Conservation (phyloP, 2,329 filamentous ascomycete genomes). For the Sporothrix brasiliensis region DNA sequence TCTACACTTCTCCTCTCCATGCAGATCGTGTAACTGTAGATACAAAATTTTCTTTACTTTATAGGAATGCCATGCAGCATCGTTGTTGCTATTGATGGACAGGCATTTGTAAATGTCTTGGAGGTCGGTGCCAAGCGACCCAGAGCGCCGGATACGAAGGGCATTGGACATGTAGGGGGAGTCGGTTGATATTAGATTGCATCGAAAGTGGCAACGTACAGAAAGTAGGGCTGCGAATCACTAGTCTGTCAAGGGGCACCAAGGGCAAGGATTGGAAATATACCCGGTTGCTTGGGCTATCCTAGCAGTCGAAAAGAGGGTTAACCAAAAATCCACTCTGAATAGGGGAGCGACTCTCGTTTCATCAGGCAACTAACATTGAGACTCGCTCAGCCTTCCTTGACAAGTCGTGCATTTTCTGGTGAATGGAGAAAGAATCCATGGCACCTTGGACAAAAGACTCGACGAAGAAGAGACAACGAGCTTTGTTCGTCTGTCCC, state of each 20-base stretch:
- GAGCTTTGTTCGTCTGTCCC: background rate
- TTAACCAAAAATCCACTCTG: background rate
- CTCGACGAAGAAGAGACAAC: background rate
- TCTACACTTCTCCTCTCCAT: background rate
- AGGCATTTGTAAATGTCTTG: background rate
- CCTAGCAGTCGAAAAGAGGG: background rate
- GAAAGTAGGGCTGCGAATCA: slow-evolving; percentile 2
- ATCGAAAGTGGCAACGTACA: slow-evolving; percentile 20
- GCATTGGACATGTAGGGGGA: slow-evolving; percentile 5
- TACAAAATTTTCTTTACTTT: background rate
- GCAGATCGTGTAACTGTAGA: background rate
- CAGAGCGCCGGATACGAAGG: background rate
- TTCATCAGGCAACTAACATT: slow-evolving; percentile 8
- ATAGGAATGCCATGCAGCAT: background rate
- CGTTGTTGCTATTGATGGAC: background rate
- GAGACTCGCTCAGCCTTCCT: background rate
- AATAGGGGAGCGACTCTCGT: background rate
- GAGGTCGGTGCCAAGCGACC: slow-evolving; percentile 2
- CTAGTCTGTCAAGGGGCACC: background rate
- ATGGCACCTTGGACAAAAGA: too few species aligned
- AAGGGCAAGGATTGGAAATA: background rate
- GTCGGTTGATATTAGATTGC: background rate
- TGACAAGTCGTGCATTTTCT: background rate
- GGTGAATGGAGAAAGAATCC: background rate
- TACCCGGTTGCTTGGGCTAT: too few species aligned